Conservation (phyloP, 305 asterid species). For the Monarda citriodora region DNA sequence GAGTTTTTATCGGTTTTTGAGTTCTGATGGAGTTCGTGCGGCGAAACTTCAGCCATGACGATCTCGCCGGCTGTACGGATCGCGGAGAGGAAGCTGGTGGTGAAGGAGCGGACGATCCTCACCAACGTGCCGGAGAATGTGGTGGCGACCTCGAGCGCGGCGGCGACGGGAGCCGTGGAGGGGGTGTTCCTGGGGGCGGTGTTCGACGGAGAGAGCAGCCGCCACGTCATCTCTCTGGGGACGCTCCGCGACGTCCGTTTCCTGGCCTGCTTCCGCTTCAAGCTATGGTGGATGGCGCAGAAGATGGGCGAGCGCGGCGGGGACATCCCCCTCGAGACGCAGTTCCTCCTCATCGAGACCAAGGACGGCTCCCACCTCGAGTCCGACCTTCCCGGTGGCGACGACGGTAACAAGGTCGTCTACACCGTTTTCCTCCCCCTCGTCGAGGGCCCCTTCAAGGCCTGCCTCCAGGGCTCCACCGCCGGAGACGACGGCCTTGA, state of each 20-base stretch:
- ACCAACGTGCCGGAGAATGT: conserved; percentile 77
- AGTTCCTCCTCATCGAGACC: conserved; percentile 68
- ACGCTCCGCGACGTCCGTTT: conserved; percentile 65
- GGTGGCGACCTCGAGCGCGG: conserved; percentile 55
- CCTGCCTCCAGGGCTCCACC: conserved; percentile 77
- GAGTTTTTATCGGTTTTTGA: background rate
- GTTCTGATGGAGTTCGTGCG: background rate
- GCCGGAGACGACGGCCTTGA: conserved; percentile 73
- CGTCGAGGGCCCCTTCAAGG: conserved; percentile 80
- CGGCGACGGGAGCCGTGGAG: conserved; percentile 54
- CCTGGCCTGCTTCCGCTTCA: conserved; percentile 49
- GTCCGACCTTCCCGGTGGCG: conserved; percentile 29
- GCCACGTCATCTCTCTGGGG: conserved; percentile 70
- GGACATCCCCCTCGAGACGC: conserved; percentile 84
- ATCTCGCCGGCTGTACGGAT: conserved; percentile 57
- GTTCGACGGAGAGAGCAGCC: conserved; percentile 49
- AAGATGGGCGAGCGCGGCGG: conserved; percentile 83
- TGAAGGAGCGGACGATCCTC: conserved; percentile 64
- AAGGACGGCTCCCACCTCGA: conserved; percentile 42
- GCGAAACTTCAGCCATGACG: conserved; percentile 43
- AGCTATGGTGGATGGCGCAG: conserved; percentile 61
- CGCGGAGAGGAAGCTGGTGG: conserved; percentile 56
- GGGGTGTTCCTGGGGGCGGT: conserved; percentile 79
- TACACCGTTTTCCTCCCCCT: conserved; percentile 77
- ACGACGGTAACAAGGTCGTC: conserved; percentile 36